Evolutionary conservation across 129 eudicot genomes (phyloP).

Genomic region (Oenanthe sinensis): DNA sequence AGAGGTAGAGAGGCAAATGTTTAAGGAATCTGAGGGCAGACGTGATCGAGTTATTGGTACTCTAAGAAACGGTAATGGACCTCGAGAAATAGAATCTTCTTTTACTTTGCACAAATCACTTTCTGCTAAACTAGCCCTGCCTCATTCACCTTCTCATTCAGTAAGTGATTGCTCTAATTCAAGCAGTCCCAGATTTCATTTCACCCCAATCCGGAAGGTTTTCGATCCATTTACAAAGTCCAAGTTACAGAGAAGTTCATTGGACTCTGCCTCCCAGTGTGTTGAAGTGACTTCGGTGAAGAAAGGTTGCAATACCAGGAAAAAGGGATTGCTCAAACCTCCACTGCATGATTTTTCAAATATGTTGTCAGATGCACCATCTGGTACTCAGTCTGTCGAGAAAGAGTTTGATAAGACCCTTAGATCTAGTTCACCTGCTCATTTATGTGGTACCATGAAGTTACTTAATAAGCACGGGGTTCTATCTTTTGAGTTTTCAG

Average conservation of each 20-base stretch:
- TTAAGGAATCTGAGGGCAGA: conserved; percentile 19
- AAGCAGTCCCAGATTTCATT: conserved; percentile 47
- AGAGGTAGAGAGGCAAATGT: conserved; percentile 11
- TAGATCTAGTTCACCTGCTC: conserved; percentile 47
- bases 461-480: conserved; percentile 43
- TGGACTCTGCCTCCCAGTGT: conserved; percentile 27
- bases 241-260: conserved; percentile 47
- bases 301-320: conserved; percentile 12
- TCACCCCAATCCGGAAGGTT: conserved; percentile 51
- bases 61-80: conserved; percentile 16
- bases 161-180: conserved; percentile 43
- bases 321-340: conserved; percentile 27
- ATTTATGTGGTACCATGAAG: conserved; percentile 55
- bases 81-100: conserved; percentile 14
- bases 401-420: conserved; percentile 23
- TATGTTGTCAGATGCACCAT: not conserved
- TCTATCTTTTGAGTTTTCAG: conserved; percentile 60
- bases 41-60: conserved; percentile 19
- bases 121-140: conserved; percentile 55
- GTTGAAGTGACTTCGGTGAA: conserved; percentile 14
- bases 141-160: conserved; percentile 57
- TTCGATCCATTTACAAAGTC: conserved; percentile 75
- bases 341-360: conserved; percentile 34
- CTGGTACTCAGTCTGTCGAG: conserved; percentile 18
- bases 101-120: conserved; percentile 44